phyloP scores from a whole-genome alignment of 2,329 filamentous ascomycete genomes.

The Aspergillus fischeri region DNA sequence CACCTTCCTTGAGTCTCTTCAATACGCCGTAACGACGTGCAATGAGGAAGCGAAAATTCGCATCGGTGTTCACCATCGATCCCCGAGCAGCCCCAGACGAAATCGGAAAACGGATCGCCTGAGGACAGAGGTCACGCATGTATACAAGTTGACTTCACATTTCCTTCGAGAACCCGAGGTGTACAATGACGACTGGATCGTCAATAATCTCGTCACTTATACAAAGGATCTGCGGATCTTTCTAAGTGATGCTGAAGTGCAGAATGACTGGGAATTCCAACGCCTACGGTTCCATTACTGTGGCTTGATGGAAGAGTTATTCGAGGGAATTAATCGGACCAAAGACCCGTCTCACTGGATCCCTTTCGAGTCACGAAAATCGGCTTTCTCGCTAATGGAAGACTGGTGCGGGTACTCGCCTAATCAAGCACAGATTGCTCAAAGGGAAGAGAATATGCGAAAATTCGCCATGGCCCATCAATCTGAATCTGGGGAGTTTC shows the following conservation, averaged over 20 bases:
- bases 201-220: conserved; percentile 83
- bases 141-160: conserved; percentile 89
- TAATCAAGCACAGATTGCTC: conserved; percentile 76
- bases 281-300: conserved; percentile 90
- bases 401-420: conserved; percentile 98
- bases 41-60: conserved; percentile 83
- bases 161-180: conserved; percentile 77
- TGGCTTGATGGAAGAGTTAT: conserved; percentile 86
- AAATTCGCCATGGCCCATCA: conserved; percentile 80
- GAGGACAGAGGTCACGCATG: conserved; percentile 90
- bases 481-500: conserved; percentile 65
- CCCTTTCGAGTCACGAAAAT: conserved; percentile 94
- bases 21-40: conserved; percentile 78
- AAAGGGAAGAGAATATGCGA: conserved; percentile 81
- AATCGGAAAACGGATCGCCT: conserved; percentile 82
- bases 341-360: conserved; percentile 89
- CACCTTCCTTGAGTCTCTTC: conserved; percentile 82
- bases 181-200: conserved; percentile 82
- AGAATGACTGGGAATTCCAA: conserved; percentile 92
- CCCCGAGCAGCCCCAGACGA: conserved; percentile 73
- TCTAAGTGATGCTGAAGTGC: conserved; percentile 88
- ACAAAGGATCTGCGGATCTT: conserved; percentile 91
- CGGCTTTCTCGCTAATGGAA: conserved; percentile 94
- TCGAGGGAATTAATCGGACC: conserved; percentile 82
- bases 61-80: conserved; percentile 72